phyloP scores from a whole-genome alignment of 2,329 filamentous ascomycete species.

The Exophiala viscosa region DNA sequence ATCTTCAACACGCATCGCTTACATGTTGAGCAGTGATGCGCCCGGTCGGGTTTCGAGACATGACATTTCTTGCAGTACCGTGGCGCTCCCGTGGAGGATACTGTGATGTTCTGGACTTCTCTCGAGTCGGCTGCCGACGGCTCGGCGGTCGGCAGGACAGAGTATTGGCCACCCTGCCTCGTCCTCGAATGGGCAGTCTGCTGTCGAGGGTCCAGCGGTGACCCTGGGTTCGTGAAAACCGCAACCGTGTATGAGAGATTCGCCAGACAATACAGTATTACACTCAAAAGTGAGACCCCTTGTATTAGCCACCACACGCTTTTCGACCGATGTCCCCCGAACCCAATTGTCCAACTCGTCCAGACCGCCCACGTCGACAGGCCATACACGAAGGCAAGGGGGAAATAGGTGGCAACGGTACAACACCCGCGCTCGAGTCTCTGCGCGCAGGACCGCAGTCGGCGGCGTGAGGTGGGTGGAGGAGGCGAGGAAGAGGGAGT shows the following conservation, averaged over 20 bases:
- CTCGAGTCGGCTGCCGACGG: constrained; percentile 35
- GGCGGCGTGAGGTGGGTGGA: constrained; percentile 40
- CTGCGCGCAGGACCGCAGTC: constrained; percentile 41
- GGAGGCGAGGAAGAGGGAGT: constrained; percentile 35
- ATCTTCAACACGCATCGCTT: constrained; percentile 95
- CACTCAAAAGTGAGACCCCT: constrained; percentile 57
- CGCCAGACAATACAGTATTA: constrained; percentile 71
- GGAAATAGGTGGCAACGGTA: constrained; percentile 72
- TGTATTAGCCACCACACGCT: constrained; percentile 23
- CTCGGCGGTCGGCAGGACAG: constrained; percentile 72
- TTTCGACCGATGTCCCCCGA: constrained; percentile 15
- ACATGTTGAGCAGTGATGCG: constrained; percentile 96
- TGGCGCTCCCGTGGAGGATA: constrained; percentile 81
- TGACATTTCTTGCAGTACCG: constrained; percentile 98
- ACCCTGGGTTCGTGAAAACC: constrained; percentile 87
- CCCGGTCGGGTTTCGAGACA: constrained; percentile 86
- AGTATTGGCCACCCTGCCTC: constrained; percentile 57
- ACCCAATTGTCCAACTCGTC: constrained; percentile 72
- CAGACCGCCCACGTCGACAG: constrained; percentile 93
- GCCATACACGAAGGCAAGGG: constrained; percentile 82
- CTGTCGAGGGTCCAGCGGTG: constrained; percentile 42
- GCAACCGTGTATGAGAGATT: constrained; percentile 89
- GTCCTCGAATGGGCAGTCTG: constrained; percentile 18
- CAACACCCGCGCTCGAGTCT: constrained; percentile 79
- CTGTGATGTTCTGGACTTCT: constrained; percentile 74